phyloP scores from a whole-genome alignment of 495 filamentous ascomycete species.

The Aspergillus heteromorphus region DNA sequence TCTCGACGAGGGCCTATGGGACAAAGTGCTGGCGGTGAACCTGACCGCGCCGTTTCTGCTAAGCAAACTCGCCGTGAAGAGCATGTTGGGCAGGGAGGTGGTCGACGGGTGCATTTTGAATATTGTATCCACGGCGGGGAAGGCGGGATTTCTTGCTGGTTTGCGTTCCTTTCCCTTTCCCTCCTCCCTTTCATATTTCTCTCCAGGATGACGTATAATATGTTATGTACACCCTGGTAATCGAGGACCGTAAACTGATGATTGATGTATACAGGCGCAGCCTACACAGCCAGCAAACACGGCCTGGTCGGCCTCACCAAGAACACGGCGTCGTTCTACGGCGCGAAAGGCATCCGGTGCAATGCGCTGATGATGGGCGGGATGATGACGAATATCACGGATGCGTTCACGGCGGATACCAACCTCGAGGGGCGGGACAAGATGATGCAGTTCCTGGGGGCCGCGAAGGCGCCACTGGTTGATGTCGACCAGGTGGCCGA shows the following conservation, averaged over 20 bases:
- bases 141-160: conserved; percentile 31
- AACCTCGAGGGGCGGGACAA: conserved; percentile 40
- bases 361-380: conserved; percentile 52
- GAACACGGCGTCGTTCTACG: conserved; percentile 57
- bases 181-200: no score
- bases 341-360: conserved; percentile 50
- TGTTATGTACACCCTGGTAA: no score
- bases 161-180: no score
- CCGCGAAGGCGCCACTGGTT: conserved; percentile 18
- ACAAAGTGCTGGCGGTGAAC: conserved; percentile 54
- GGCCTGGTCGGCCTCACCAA: conserved; percentile 55
- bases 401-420: conserved; percentile 40
- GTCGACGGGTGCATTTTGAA: conserved; percentile 33
- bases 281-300: conserved; percentile 42
- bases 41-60: conserved; percentile 52
- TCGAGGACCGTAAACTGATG: not conserved
- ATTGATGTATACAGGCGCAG: conserved; percentile 36
- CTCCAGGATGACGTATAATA: not conserved
- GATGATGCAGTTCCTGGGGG: conserved; percentile 22
- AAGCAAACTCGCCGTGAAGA: conserved; percentile 48
- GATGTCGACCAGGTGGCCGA: conserved; percentile 38
- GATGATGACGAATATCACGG: conserved; percentile 52
- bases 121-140: conserved; percentile 33
- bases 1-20: conserved; percentile 47
- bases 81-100: conserved; percentile 29